Percentiles rank a stretch among this genome's conserved stretches.
phyloP scores from a whole-genome alignment of 129 eudicot species.

The Flaveria bidentis region DNA sequence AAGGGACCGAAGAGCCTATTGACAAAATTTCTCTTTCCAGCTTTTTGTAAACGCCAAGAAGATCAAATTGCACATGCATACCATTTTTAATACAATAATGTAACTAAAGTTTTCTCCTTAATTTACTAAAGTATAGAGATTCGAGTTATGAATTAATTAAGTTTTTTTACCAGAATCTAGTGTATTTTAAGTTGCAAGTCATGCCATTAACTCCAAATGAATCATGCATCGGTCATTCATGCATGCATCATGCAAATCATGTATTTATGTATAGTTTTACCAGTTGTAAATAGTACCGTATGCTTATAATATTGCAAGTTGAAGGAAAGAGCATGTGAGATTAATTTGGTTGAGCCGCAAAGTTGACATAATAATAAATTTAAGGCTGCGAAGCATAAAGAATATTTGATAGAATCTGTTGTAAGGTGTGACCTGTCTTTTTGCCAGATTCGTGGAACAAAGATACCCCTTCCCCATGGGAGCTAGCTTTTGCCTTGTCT shows the following conservation, averaged over 20 bases:
- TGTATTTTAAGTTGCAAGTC: not conserved
- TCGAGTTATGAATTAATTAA: not conserved
- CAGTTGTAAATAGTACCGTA: not conserved
- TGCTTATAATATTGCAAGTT: conserved; percentile 18
- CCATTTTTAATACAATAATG: conserved; percentile 23
- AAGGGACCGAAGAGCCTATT: not conserved
- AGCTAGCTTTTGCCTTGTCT: conserved; percentile 8
- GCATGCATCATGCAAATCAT: conserved; percentile 5
- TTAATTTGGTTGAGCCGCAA: conserved; percentile 31
- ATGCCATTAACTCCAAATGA: not conserved
- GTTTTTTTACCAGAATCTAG: not conserved
- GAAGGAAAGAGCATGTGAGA: conserved; percentile 22
- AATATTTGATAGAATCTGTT: conserved; percentile 27
- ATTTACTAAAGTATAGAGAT: not conserved
- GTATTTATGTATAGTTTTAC: not conserved
- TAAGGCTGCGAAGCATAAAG: not conserved
- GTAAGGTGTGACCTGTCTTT: conserved; percentile 21
- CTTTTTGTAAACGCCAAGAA: conserved; percentile 3
- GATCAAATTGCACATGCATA: conserved; percentile 34
- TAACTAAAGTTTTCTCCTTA: not conserved
- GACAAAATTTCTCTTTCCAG: not conserved
- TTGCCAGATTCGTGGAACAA: conserved; percentile 24
- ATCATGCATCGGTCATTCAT: not conserved
- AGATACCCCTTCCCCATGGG: conserved; percentile 33
- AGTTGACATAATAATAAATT: not conserved